Base-by-base conservation (phyloP, 352 stramenopile genomes). In the Globisporangium emineosum region DNA sequence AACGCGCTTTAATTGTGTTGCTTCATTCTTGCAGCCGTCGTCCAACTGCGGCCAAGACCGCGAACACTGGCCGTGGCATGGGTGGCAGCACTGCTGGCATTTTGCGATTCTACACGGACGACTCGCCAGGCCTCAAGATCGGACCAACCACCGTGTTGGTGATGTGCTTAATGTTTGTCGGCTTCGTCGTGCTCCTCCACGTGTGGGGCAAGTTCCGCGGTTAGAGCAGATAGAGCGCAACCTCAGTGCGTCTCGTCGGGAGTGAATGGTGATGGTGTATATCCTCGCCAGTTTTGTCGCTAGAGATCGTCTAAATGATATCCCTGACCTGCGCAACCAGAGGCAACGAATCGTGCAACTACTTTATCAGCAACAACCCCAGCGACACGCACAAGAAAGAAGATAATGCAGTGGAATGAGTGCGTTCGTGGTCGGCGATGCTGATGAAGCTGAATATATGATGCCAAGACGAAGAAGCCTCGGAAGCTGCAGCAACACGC, bases 91-190 rank as follows among this genome's bases (percentile, higher is more conserved):
- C 67, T 68, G 91, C 92, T 58, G 97, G 97, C 66, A 98, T 98
- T 82, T 77, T 98, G 71, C 92, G 96, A 77, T 98, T 98, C 80
- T 99, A 98, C 79, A 98, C 94, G 58, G 94, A 98, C 78, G 96
- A 99, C 78, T 98, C 93, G 64, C 94, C 96, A 23, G 95, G 96
- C 60, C 79, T 99, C 57, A 97, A 98, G 81, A 96, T 99, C 65
- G 94, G 94, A 66, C 96, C 96, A 42, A 99, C 93, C 52, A 97
- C 93, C 21, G 94, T 99, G 69, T 85, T 99, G 67, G 92, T 99
- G 51, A 88, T 93, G 59, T 98, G 89, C 69, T 81, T 99, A 62
- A 87, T 93, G 60, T 99, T 99, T 75, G 95, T 99, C 57, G 96
- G 94, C 64, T 94, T 98, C 63, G 96, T 99, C 53, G 96, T 99